Evolutionary conservation across 2,329 filamentous ascomycete species (phyloP), one percentile per base, ranked within the genome.

Genomic region (Calonectria montana): DNA sequence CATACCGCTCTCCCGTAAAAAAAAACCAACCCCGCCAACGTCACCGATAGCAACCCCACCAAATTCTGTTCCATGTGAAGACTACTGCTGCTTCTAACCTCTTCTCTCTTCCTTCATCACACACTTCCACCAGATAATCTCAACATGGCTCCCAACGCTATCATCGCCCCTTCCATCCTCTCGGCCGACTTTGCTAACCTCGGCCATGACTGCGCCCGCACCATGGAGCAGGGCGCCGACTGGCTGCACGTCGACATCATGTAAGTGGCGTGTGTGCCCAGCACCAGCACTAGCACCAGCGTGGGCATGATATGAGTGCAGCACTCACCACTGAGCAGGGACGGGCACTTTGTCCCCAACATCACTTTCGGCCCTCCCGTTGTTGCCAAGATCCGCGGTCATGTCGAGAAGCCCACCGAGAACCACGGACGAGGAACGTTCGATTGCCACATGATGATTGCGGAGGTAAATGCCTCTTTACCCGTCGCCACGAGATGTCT

Each of bases 381-480:
- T 43, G 97, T 99, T 55, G 96, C 95, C 78, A 97, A 96, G 87
- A 97, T 99, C 80, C 92, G 97, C 74, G 88, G 90, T 55, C 94
- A 98, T 80, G 96, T 99, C 79, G 92, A 94, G 69, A 89, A 89
- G 77, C 96, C 95, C 3, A 88, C 88, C 47, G 87, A 89, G 64
- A 89, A 89, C 39, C 88, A 93, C 77, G 95, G 94, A 65, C 94
- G 92, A 78, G 97, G 97, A 73, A 98, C 96, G 16, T 99, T 99
- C 83, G 97, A 99, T 85, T 99, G 97, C 89, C 97, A 99, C 86
- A 98, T 99, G 97, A 99, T 99, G 97, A 97, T 99, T 82, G 92
- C 95, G 80, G 96, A 99, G 93, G 94, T 96, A 88, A 78, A 85
- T 65, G 13, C 55, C 45, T 35, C 66, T 37, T 29, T 18, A 8